Base-by-base conservation (phyloP, 2,329 filamentous ascomycete species). In the Colletotrichum sp. region DNA sequence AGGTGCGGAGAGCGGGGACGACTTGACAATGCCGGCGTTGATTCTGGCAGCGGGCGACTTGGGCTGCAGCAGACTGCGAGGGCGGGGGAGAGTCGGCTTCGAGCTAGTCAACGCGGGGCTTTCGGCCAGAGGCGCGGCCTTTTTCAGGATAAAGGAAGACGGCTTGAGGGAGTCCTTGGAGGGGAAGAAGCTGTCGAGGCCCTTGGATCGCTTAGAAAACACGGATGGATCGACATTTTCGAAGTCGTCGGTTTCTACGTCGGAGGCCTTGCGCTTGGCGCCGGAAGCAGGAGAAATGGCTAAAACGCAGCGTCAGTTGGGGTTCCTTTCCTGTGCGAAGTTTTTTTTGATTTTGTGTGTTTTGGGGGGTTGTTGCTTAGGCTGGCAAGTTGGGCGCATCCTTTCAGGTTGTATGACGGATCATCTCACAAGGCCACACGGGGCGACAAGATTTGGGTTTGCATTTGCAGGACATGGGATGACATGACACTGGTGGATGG, bases 141-240 rank as follows among this genome's bases (percentile, higher is more conserved):
- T 89, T 79, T 85, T 85, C 71, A 91, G 82, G 71, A 88, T 78
- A 78, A 88, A 89, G 28, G 84, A 80, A 9, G 87, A 83, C 18
- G 89, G 86, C 84, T 91, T 91, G 81, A 88, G 81, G 36, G 86
- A 80, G 77, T 88, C 86, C 80, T 89, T 89, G 79, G 81, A 79
- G n/a, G 83, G 80, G 63, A 82, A 83, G 72, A 81, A 78, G 77
- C 81, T 82, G 78, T 86, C 86, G 75, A 84, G 81, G 67, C 86
- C 88, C 83, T 93, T 93, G 69, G 89, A 87, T 75, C 92, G 89
- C 86, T 94, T 93, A 72, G 90, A 85, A 80, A 89, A 91, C 77
- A 88, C 79, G 68, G 84, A 77, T 7, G 92, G 92, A 83, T 93
- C 91, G 79, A 93, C 86, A 81, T 94, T 94, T 85, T 93, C 92